Conservation (phyloP, 768 basidiomycete genomes). For the Lenzites betulinus region DNA sequence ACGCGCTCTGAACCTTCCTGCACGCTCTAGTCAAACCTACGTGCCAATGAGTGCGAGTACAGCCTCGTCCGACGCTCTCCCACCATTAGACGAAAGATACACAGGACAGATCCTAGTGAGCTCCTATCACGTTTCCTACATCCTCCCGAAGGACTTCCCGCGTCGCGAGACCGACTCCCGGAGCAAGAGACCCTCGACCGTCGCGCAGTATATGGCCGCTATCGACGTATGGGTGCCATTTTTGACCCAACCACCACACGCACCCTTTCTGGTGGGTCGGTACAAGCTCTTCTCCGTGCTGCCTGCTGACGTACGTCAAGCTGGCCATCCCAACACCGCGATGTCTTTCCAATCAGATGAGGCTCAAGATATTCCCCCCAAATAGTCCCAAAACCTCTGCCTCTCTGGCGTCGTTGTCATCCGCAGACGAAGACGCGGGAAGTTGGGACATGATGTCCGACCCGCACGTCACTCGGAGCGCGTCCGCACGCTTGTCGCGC, state of each 20-base stretch:
- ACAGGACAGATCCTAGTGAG: constrained; percentile 77
- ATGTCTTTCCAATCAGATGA: constrained; percentile 76
- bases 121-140: constrained; percentile 74
- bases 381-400: constrained; percentile 46
- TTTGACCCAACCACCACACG: constrained; percentile 62
- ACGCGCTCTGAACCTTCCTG: constrained; percentile 64
- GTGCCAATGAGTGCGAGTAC: constrained; percentile 51
- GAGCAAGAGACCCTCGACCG: constrained; percentile 34
- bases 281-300: background rate
- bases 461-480: constrained; percentile 65
- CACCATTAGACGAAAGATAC: constrained; percentile 65
- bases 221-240: constrained; percentile 78
- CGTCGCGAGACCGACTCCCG: constrained; percentile 24
- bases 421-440: constrained; percentile 66
- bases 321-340: constrained; percentile 77
- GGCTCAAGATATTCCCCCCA: constrained; percentile 73
- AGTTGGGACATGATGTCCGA: constrained; percentile 80
- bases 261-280: constrained; percentile 67
- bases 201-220: constrained; percentile 78
- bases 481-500: constrained; percentile 50
- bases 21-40: constrained; percentile 62
- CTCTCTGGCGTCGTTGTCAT: constrained; percentile 78
- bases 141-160: constrained; percentile 68
- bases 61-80: constrained; percentile 35
- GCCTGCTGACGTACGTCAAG: constrained; percentile 36